Evolutionary conservation across 2,329 filamentous ascomycete species (phyloP).

Genomic region (Aspergillus ochraceus): DNA sequence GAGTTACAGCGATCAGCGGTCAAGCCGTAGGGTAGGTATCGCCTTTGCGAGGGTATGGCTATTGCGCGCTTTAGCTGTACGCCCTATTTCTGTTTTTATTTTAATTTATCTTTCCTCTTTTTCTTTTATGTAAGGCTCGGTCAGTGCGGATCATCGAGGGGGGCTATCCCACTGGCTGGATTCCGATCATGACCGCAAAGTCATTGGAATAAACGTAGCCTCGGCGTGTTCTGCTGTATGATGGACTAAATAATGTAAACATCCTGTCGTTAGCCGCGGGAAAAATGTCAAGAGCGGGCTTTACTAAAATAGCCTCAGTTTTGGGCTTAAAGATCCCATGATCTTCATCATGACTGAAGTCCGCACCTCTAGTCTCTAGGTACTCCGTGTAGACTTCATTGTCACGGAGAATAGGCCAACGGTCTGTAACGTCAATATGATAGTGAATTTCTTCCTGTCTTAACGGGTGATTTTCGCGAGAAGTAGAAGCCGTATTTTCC

Average conservation of each 20-base stretch:
- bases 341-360: not conserved
- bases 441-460: not conserved
- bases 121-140: not conserved
- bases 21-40: not conserved
- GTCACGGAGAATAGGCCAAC: not conserved
- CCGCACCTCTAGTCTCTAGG: not conserved
- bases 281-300: slow-evolving; percentile 3
- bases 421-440: not conserved
- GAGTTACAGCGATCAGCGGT: slow-evolving; percentile 8
- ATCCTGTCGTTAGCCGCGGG: slow-evolving; percentile 1
- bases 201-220: not conserved
- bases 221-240: not conserved
- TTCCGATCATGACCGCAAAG: slow-evolving; percentile 1
- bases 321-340: not conserved
- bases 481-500: not conserved
- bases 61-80: not conserved
- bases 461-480: not conserved
- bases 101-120: no score
- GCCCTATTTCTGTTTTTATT: no score
- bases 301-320: not conserved
- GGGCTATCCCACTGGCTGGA: slow-evolving; percentile 18
- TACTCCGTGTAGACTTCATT: not conserved
- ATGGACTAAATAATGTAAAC: not conserved
- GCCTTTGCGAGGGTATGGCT: not conserved
- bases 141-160: slow-evolving; percentile 7